Evolutionary conservation across 2,329 filamentous ascomycete genomes (phyloP).

Genomic region (Penicillium sp.): DNA sequence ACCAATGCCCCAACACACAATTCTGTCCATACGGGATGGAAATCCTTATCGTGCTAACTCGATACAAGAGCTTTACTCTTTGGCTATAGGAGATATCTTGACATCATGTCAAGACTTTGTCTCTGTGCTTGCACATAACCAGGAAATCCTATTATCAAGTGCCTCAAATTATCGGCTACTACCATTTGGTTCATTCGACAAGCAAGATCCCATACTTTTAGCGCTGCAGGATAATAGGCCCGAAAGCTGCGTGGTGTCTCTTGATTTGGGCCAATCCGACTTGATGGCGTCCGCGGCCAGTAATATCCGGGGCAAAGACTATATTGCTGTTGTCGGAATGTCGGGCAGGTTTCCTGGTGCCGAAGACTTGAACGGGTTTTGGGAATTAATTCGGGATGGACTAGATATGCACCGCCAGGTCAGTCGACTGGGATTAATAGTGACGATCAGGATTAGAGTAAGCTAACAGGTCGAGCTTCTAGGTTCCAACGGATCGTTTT

Average conservation of each 20-base stretch:
- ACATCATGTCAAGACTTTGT: not conserved
- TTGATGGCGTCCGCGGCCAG: not conserved
- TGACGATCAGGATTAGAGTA: too few species aligned
- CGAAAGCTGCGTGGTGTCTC: not conserved
- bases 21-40: not conserved
- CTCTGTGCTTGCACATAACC: not conserved
- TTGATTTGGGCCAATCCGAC: not conserved
- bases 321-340: constrained; percentile 13
- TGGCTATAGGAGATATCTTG: not conserved
- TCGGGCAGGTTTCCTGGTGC: constrained; percentile 19
- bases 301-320: not conserved
- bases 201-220: not conserved
- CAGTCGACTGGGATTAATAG: too few species aligned
- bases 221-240: not conserved
- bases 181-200: not conserved
- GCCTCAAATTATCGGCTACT: not conserved
- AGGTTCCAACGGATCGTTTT: constrained; percentile 40
- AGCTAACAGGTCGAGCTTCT: not conserved
- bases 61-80: not conserved
- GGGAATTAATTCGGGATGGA: constrained; percentile 39
- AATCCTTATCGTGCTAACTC: not conserved
- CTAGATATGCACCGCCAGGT: constrained; percentile 28
- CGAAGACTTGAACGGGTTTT: constrained; percentile 32
- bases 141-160: not conserved
- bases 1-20: too few species aligned